phyloP scores from a whole-genome alignment of 257 asterid genomes.

The Scutellaria baicalensis region DNA sequence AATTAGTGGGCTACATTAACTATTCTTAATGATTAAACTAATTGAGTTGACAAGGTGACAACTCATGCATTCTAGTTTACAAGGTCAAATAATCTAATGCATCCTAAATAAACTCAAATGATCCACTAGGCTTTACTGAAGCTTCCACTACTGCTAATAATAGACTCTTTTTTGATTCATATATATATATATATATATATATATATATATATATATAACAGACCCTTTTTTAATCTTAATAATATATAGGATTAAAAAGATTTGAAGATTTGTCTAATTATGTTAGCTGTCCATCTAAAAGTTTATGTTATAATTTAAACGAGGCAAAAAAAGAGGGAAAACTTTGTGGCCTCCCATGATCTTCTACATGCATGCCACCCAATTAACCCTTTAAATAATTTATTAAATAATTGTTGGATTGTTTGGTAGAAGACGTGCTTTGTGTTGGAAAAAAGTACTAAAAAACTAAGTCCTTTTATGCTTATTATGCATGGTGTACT shows the following conservation, averaged over 20 bases:
- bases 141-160: slow-evolving; percentile 12
- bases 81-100: slow-evolving; percentile 6
- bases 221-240: too few species aligned
- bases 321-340: not conserved
- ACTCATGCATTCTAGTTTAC: not conserved
- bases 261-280: slow-evolving; percentile 11
- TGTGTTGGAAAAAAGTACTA: not conserved
- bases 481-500: not conserved
- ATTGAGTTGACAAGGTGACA: not conserved
- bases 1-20: slow-evolving; percentile 12
- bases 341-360: slow-evolving; percentile 33
- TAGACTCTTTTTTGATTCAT: not conserved
- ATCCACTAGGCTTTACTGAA: slow-evolving; percentile 18
- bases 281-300: slow-evolving; percentile 18
- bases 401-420: not conserved
- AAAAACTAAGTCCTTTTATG: slow-evolving; percentile 5
- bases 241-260: not conserved
- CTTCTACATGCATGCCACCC: slow-evolving; percentile 11
- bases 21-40: not conserved
- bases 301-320: not conserved
- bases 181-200: too few species aligned
- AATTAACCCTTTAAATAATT: slow-evolving; percentile 8
- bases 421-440: slow-evolving; percentile 25
- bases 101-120: not conserved
- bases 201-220: too few species aligned